Conservation (phyloP, 2,329 filamentous ascomycete genomes). For the Ilyonectria robusta region DNA sequence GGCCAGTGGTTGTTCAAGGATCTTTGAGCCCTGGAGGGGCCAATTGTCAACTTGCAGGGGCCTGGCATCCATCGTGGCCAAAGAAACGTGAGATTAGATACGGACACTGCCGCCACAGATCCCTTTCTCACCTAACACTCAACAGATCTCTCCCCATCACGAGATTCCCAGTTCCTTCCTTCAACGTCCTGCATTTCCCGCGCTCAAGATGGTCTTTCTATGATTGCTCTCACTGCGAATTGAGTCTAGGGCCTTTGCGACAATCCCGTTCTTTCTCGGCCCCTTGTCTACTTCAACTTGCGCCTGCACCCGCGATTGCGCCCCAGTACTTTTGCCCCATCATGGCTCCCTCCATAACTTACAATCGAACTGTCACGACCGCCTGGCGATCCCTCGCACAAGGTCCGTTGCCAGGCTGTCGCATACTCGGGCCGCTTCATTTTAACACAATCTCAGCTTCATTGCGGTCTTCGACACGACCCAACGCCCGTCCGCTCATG, state of each 20-base stretch:
- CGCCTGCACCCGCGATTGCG: slow-evolving; percentile 11
- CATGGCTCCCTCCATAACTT: slow-evolving; percentile 42
- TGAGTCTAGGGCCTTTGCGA: slow-evolving; percentile 10
- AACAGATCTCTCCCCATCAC: slow-evolving; percentile 32
- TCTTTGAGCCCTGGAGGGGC: slow-evolving; percentile 41
- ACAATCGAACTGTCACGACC: slow-evolving; percentile 39
- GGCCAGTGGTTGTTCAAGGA: slow-evolving; percentile 27
- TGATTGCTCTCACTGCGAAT: slow-evolving; percentile 6
- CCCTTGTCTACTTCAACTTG: slow-evolving; percentile 7
- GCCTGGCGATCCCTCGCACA: slow-evolving; percentile 42
- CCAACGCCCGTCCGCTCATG: slow-evolving; percentile 26
- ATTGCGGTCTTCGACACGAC: slow-evolving; percentile 26
- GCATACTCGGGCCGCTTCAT: background rate
- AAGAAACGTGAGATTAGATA: slow-evolving; percentile 48
- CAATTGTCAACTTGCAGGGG: slow-evolving; percentile 22
- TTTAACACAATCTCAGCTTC: slow-evolving; percentile 40
- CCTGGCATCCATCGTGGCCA: slow-evolving; percentile 6
- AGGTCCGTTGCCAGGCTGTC: slow-evolving; percentile 33
- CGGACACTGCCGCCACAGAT: slow-evolving; percentile 31
- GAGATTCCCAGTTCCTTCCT: slow-evolving; percentile 6
- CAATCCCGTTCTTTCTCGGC: slow-evolving; percentile 11
- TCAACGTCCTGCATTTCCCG: slow-evolving; percentile 7
- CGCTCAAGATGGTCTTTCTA: slow-evolving; percentile 25
- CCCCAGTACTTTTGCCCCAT: slow-evolving; percentile 33
- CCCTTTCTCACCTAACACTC: slow-evolving; percentile 27